phyloP scores from a whole-genome alignment of 2,329 filamentous ascomycete species.

The Tolypocladium inflatum region DNA sequence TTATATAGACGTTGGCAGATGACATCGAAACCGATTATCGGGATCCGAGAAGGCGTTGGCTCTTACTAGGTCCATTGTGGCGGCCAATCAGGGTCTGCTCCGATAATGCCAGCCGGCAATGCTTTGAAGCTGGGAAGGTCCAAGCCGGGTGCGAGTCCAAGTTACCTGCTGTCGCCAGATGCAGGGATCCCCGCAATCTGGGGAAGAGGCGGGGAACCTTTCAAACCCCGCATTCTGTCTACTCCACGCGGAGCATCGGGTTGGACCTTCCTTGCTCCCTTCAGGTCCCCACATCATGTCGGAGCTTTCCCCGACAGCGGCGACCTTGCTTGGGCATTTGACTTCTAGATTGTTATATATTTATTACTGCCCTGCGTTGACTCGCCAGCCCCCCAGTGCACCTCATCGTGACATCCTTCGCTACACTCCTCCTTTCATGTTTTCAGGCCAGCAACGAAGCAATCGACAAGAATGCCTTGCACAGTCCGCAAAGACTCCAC shows the following conservation, averaged over 20 bases:
- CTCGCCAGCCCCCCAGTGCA: not conserved
- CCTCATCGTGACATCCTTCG: not conserved
- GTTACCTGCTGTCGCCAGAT: not conserved
- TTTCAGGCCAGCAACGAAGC: not conserved
- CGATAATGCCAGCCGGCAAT: not conserved
- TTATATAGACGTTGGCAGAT: not conserved
- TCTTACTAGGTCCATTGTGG: not conserved
- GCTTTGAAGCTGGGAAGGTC: not conserved
- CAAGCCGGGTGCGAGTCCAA: not conserved
- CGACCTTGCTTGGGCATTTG: not conserved
- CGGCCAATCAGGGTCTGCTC: not conserved
- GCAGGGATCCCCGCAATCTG: not conserved
- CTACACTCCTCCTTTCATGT: too few relatives aligned
- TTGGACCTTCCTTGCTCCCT: not conserved
- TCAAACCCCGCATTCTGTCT: not conserved
- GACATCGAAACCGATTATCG: not conserved
- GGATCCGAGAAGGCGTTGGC: not conserved
- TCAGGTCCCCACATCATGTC: not conserved
- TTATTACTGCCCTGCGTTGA: not conserved
- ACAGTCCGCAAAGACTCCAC: not conserved
- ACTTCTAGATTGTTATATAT: not conserved
- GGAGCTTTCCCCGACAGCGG: not conserved
- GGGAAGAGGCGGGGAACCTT: not conserved
- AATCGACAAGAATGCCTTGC: not conserved
- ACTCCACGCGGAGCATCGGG: not conserved